Percentiles rank a stretch among this genome's conserved stretches.
phyloP scores from a whole-genome alignment of 2,329 filamentous ascomycete genomes.

The Diaporthe humulicola region DNA sequence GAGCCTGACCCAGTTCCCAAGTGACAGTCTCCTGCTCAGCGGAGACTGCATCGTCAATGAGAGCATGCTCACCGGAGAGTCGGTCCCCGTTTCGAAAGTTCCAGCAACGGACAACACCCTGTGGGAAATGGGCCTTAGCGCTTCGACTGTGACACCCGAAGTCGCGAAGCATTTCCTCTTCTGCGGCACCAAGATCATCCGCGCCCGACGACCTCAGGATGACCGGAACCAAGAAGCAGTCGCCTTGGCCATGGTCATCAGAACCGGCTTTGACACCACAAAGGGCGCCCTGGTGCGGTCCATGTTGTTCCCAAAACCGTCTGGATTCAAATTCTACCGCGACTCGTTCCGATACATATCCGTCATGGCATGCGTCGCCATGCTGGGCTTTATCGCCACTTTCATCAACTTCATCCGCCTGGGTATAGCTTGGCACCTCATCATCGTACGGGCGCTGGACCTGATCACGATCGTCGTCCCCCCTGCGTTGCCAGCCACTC shows the following conservation, averaged over 20 bases:
- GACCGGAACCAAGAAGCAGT: conserved; percentile 89
- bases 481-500: conserved; percentile 91
- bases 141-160: conserved; percentile 85
- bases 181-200: conserved; percentile 94
- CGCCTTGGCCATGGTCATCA: conserved; percentile 89
- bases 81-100: conserved; percentile 93
- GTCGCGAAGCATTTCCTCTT: conserved; percentile 93
- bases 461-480: conserved; percentile 98
- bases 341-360: conserved; percentile 98
- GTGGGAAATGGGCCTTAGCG: conserved; percentile 80
- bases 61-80: conserved; percentile 98
- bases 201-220: conserved; percentile 89
- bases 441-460: conserved; percentile 92
- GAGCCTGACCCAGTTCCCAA: conserved; percentile 87
- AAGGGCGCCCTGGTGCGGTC: conserved; percentile 96
- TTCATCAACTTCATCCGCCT: conserved; percentile 94
- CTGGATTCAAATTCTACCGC: conserved; percentile 97
- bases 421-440: conserved; percentile 87
- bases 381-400: conserved; percentile 89
- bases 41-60: conserved; percentile 99
- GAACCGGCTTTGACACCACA: conserved; percentile 97
- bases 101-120: conserved; percentile 87
- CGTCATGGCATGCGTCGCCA: conserved; percentile 91
- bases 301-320: conserved; percentile 98
- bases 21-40: conserved; percentile 89